These are phyloP conservation scores for Penicillium sp. DNA, from an alignment of 2,329 filamentous ascomycete genomes.

Conservation along the genomic window DNA sequence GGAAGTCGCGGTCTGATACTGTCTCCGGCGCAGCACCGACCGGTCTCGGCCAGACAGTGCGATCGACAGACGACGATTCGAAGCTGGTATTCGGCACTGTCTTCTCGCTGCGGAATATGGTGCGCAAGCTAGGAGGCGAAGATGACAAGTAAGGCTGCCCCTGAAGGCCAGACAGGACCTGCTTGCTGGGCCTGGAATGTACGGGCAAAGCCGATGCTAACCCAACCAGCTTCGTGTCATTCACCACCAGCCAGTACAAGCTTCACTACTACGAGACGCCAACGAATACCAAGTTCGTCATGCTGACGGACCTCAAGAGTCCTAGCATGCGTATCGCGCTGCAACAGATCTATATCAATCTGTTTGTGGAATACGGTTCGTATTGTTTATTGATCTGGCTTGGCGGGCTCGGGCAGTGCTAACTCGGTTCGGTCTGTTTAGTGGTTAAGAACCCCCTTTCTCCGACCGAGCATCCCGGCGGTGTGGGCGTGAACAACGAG, in stretches of 20 bases:
- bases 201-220: background rate
- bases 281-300: conserved; percentile 88
- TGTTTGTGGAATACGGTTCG: conserved; percentile 88
- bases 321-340: conserved; percentile 87
- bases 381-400: background rate
- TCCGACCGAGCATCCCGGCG: conserved; percentile 53
- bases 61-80: conserved; percentile 67
- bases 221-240: conserved; percentile 68
- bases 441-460: conserved; percentile 59
- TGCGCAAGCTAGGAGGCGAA: conserved; percentile 82
- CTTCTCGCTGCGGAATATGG: conserved; percentile 94
- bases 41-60: conserved; percentile 32
- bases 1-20: conserved; percentile 41
- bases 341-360: conserved; percentile 96
- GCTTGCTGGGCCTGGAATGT: background rate
- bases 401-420: background rate
- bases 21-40: conserved; percentile 38
- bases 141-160: conserved; percentile 57
- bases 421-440: conserved; percentile 13
- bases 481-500: conserved; percentile 56
- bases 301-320: conserved; percentile 84
- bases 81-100: conserved; percentile 96
- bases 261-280: conserved; percentile 98
- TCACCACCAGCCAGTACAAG: conserved; percentile 89
- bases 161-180: background rate